phyloP scores from a whole-genome alignment of 1,284 basidiomycete genomes.

The Rhodotorula sp. region DNA sequence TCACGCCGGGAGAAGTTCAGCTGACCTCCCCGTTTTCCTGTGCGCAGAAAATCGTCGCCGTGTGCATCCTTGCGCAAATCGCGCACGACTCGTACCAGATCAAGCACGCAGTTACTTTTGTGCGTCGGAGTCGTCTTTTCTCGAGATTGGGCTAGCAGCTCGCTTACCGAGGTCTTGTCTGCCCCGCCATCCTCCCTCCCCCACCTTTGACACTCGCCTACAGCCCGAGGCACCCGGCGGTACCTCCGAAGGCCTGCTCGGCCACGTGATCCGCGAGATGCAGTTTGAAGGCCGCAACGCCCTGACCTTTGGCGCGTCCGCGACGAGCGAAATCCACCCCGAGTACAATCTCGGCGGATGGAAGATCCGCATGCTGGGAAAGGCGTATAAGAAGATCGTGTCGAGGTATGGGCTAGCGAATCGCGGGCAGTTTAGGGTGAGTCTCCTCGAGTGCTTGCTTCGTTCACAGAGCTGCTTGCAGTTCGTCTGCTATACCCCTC shows the following conservation, averaged over 20 bases:
- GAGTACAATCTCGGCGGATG: slow-evolving; percentile 30
- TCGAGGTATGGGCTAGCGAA: slow-evolving; percentile 18
- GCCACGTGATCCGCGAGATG: slow-evolving; percentile 34
- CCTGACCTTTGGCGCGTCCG: slow-evolving; percentile 36
- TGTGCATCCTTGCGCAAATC: slow-evolving; percentile 34
- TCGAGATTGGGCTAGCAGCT: not conserved
- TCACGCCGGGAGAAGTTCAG: too few species aligned
- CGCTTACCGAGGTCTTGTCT: not conserved
- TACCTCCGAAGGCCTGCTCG: slow-evolving; percentile 30
- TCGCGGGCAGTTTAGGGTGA: slow-evolving; percentile 29
- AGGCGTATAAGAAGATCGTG: slow-evolving; percentile 29
- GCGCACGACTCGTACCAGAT: slow-evolving; percentile 32
- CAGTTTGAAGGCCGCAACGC: slow-evolving; percentile 23
- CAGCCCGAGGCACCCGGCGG: slow-evolving; percentile 37
- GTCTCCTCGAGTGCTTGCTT: not conserved
- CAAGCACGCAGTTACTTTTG: slow-evolving; percentile 37
- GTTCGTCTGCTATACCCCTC: too few species aligned
- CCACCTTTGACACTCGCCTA: not conserved
- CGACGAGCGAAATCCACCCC: slow-evolving; percentile 12
- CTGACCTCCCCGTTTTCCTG: not conserved
- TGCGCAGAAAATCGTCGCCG: slow-evolving; percentile 31
- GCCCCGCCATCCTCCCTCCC: not conserved
- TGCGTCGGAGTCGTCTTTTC: not conserved
- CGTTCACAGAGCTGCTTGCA: too few species aligned
- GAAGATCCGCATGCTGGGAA: slow-evolving; percentile 24